A percentile compares a stretch with the other conserved stretches of the same genome.
Conservation (phyloP, 495 filamentous ascomycete species). For the Lasiosphaeria miniovina region DNA sequence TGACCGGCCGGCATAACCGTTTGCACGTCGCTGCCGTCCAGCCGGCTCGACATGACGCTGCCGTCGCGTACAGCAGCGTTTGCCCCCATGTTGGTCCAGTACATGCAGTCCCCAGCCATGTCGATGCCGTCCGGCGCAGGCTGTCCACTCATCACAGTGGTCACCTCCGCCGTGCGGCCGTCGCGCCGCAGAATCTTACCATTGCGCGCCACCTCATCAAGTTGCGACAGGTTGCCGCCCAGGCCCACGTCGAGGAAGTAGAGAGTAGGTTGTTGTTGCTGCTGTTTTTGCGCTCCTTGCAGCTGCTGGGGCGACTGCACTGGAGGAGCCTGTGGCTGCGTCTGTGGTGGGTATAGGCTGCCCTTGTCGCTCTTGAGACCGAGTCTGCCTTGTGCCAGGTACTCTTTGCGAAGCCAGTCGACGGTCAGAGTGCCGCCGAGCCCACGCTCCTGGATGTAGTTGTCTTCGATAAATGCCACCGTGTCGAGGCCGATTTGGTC, state of each 20-base stretch:
- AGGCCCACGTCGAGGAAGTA: conserved; percentile 21
- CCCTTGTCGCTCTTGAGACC: conserved; percentile 33
- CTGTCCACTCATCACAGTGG: conserved; percentile 9
- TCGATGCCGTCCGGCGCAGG: conserved; percentile 50
- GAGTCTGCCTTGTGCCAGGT: conserved; percentile 40
- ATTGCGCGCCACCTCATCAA: conserved; percentile 7
- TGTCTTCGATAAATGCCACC: conserved; percentile 39
- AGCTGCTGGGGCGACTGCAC: not conserved
- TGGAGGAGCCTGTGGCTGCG: no score
- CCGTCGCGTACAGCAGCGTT: conserved; percentile 35
- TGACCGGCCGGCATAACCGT: conserved; percentile 36
- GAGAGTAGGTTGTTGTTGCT: not conserved
- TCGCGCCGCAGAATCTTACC: conserved; percentile 17
- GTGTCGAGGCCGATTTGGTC: conserved; percentile 52
- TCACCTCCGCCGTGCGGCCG: not conserved
- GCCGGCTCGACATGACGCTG: conserved; percentile 24
- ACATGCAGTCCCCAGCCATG: conserved; percentile 38
- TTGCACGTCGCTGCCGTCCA: conserved; percentile 41
- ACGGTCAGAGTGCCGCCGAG: conserved; percentile 33
- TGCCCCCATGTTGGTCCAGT: conserved; percentile 49
- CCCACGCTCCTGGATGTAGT: conserved; percentile 45
- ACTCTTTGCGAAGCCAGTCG: conserved; percentile 37
- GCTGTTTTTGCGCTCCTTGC: not conserved
- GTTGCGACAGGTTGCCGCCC: conserved; percentile 6
- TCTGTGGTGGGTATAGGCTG: conserved; percentile 22